A percentile compares a stretch with the other conserved stretches of the same genome.
phyloP scores from a whole-genome alignment of 352 stramenopile genomes.

The Phytopythium ostracodes region DNA sequence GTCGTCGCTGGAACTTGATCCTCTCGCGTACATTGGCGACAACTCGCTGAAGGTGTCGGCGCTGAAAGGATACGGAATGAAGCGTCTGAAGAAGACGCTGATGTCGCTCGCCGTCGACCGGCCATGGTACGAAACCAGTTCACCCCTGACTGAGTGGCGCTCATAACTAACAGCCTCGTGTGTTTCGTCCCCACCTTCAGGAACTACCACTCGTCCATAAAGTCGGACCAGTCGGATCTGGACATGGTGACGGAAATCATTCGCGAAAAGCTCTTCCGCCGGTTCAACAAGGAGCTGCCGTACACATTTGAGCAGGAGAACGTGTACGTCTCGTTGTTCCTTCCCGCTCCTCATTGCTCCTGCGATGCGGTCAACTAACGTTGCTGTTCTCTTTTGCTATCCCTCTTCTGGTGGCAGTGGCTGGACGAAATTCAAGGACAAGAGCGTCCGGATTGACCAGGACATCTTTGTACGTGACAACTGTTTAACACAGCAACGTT shows the following conservation, averaged over 20 bases:
- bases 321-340: constrained; percentile 24
- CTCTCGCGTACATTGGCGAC: constrained; percentile 66
- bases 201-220: constrained; percentile 85
- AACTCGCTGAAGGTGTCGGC: constrained; percentile 81
- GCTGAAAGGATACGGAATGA: constrained; percentile 63
- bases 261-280: constrained; percentile 82
- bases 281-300: constrained; percentile 85
- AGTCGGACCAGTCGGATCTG: constrained; percentile 78
- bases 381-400: not conserved
- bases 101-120: constrained; percentile 65
- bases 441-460: constrained; percentile 84
- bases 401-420: constrained; percentile 22
- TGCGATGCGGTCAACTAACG: not conserved
- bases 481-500: constrained; percentile 1
- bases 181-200: constrained; percentile 11
- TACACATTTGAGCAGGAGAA: constrained; percentile 85
- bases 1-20: constrained; percentile 50
- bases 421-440: constrained; percentile 86
- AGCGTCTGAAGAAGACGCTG: constrained; percentile 58
- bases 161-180: not conserved
- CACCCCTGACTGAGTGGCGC: not conserved
- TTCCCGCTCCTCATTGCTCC: not conserved
- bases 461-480: constrained; percentile 75
- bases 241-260: constrained; percentile 87
- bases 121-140: constrained; percentile 33